Conservation (phyloP, 176 grass and related monocot species). For the Pharus latifolius region DNA sequence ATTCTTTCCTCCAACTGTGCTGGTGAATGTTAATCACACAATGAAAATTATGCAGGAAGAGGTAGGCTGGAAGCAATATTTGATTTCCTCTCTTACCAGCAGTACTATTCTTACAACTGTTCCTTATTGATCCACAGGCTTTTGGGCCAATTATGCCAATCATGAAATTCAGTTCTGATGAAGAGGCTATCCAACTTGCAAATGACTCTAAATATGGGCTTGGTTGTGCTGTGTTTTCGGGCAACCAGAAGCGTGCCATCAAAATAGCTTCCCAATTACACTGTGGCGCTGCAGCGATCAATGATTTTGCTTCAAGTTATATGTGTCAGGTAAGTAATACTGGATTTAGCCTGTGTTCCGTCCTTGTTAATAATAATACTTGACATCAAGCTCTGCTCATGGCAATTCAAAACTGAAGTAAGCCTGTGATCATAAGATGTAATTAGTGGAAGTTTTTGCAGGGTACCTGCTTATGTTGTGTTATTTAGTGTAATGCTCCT, state of each 20-base stretch:
- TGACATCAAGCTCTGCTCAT: neutral
- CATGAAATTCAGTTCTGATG: constrained; percentile 86
- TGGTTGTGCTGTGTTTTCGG: constrained; percentile 93
- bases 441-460: neutral
- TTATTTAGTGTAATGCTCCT: neutral
- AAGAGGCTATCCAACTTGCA: constrained; percentile 81
- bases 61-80: constrained; percentile 28
- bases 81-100: neutral
- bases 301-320: constrained; percentile 96
- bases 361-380: neutral
- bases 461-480: neutral
- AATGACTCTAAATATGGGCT: constrained; percentile 96
- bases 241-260: constrained; percentile 74
- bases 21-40: constrained; percentile 91
- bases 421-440: neutral
- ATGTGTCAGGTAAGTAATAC: constrained; percentile 81
- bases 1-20: constrained; percentile 87
- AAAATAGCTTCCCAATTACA: constrained; percentile 84
- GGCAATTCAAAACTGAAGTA: neutral
- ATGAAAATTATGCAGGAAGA: constrained; percentile 99
- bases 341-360: neutral
- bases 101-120: neutral
- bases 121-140: constrained; percentile 30
- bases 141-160: constrained; percentile 95
- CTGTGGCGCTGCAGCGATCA: constrained; percentile 82